Evolutionary conservation across 805 yeast species (phyloP).

Genomic region (Kodamaea laetipori): DNA sequence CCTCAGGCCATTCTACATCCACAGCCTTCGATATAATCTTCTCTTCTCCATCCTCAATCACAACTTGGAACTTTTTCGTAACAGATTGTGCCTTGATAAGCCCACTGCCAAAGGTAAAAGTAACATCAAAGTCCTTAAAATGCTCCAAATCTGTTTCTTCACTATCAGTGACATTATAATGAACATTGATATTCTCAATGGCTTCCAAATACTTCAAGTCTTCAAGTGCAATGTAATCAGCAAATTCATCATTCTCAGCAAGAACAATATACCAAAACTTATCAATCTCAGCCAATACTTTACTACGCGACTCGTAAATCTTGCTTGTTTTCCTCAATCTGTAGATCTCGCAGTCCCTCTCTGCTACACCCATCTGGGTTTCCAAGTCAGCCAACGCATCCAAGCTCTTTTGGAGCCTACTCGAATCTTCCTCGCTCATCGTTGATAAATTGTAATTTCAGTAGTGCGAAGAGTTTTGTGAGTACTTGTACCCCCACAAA

Average conservation of each 20-base stretch:
- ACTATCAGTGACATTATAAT: conserved; percentile 45
- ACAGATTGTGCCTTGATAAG: conserved; percentile 59
- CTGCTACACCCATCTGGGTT: conserved; percentile 59
- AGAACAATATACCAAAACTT: conserved; percentile 87
- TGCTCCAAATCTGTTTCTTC: conserved; percentile 26
- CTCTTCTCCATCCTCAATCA: conserved; percentile 56
- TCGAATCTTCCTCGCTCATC: conserved; percentile 9
- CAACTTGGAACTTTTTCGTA: conserved; percentile 57
- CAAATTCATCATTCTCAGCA: conserved; percentile 81
- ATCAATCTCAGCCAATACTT: conserved; percentile 55
- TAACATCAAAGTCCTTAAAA: conserved; percentile 60
- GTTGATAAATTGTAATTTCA: background rate
- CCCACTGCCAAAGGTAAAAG: conserved; percentile 54
- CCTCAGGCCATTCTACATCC: conserved; percentile 68
- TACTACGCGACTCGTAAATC: conserved; percentile 59
- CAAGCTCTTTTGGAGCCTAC: conserved; percentile 30
- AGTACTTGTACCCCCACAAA: background rate
- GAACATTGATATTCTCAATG: conserved; percentile 63
- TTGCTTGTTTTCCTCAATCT: conserved; percentile 56
- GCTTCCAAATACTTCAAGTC: conserved; percentile 76
- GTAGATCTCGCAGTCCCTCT: conserved; percentile 58
- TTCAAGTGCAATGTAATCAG: conserved; percentile 72
- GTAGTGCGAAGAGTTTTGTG: background rate
- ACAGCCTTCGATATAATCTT: conserved; percentile 55
- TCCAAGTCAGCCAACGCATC: conserved; percentile 58